phyloP scores from a whole-genome alignment of 31 red algal genomes.

The Asparagopsis taxiformis region DNA sequence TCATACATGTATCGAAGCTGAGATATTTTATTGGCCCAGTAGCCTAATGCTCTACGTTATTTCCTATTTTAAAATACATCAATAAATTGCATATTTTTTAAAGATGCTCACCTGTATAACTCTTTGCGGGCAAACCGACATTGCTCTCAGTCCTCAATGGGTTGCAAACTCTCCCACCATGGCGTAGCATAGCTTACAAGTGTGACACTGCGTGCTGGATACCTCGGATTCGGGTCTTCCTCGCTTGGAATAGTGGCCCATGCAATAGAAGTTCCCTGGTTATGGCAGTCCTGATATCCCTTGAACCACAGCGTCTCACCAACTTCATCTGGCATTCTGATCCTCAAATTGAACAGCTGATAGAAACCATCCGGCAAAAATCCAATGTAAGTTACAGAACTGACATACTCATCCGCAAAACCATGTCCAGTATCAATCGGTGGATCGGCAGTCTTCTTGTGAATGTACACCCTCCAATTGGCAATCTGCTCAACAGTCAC shows the following conservation, averaged over 20 bases:
- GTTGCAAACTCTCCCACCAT: not conserved
- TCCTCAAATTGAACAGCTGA: conserved; percentile 28
- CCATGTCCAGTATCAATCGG: conserved; percentile 10
- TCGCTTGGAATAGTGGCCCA: conserved; percentile 15
- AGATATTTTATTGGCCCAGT: no score
- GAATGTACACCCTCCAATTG: conserved; percentile 22
- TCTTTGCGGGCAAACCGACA: not conserved
- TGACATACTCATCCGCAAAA: conserved; percentile 19
- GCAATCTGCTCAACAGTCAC: conserved; percentile 40
- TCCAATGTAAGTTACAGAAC: conserved; percentile 25
- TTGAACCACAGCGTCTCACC: conserved; percentile 23
- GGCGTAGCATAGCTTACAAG: conserved; percentile 1
- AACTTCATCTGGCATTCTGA: not conserved
- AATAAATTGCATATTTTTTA: no score
- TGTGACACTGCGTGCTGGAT: conserved; percentile 12
- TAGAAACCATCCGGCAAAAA: conserved; percentile 50
- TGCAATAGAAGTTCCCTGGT: conserved; percentile 16
- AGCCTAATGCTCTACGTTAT: no score
- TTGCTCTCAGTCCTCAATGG: not conserved
- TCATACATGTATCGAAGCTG: no score
- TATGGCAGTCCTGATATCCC: conserved; percentile 40
- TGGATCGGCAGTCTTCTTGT: conserved; percentile 13
- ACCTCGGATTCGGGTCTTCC: conserved; percentile 5
- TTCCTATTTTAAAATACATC: no score
- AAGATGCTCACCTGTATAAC: no score